Evolutionary conservation across 805 yeast species (phyloP), one percentile per base, ranked within the genome.

Genomic region (Torulaspora franciscae): DNA sequence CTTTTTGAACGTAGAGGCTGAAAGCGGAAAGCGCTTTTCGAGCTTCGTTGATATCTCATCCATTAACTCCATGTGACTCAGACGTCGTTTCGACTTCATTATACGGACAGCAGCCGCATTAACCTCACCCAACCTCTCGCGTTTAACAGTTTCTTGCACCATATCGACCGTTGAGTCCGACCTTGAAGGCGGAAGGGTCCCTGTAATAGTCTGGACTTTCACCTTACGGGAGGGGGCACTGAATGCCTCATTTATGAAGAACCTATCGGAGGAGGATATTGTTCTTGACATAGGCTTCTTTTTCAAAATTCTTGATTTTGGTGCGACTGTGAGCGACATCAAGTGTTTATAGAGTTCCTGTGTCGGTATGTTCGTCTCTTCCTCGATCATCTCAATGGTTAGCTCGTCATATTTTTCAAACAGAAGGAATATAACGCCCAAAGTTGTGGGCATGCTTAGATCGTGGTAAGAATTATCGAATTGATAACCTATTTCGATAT

Each of bases 41-140:
- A 88, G 68, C 49, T 78, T 84, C 40, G 74, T 73, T 17, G 82
- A 72, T 4, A 81, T 77, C 54, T 82, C 89, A 27, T 73, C 75
- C n/a, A 85, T 68, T 42, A 89, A 69, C 32, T 81, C 82, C 52
- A 79, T 80, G 59, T 85, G 91, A 22, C 63, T 69, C 43, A 83
- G 54, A 0, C 72, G 65, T 53, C 80, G 82, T 27, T 89, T 69
- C 1, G 86, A 74, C 66, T 89, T 89, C 91, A 89, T 81, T n/a
- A 83, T 79, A 41, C 96, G 73, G 4, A 89, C 95, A 45, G 89
- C 76, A 0, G 95, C 93, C 1, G 96, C 95, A 59, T 86, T 93
- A 2, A 84, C 70, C 56, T 82, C 85, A 44, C 74, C 72, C 47
- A 78, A 73, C 46, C 95, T 72, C 4, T 87, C 79, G 52, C 77